Evolutionary conservation across 306 rosid species (phyloP), one percentile per base, ranked within the genome.

Genomic region (Fagus crenata): DNA sequence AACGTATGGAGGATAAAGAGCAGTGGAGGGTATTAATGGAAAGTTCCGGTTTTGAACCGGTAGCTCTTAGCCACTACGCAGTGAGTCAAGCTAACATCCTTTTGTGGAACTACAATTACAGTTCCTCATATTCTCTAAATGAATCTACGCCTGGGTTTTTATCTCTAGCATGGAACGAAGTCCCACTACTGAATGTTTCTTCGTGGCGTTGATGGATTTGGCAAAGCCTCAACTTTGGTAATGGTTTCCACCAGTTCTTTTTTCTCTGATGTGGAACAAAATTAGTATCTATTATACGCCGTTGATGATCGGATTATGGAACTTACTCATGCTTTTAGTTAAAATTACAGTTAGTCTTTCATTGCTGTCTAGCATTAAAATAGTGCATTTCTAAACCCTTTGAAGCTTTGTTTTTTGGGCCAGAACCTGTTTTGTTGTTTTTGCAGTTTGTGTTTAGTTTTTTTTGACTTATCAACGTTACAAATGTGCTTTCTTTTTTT

Each of bases 81-180:
- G 86, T 83, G 41, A 95, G 98, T 84, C 98, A 95, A 51, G 98
- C 98, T 1, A 78, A 55, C 80, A 92, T 92, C 28, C 91, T 95
- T 8, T 56, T 95, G 0, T 95, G 97, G 98, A 88, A 87, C 63
- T 95, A 95, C 64, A 78, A 89, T 42, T 89, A 89, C 61, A 89
- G 91, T 60, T 31, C 88, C 72, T 59, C 76, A 67, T 92, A 86
- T 82, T 86, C 92, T 1, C 81, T 95, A 2, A 72, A 78, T 40
- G 98, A 95, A 73, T 92, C 96, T 40, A 63, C 72, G 14, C 96
- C 97, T 0, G 97, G 90, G 71, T 95, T 95, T 84, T 85, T 95
- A 72, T 87, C 97, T 39, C 78, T 95, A 76, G 96, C 97, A 2
- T 95, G 97, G 98, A 92, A 88, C 3, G 89, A 89, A 40, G 93